Conservation (phyloP, 805 yeast species). For the Dipodascus albidus region DNA sequence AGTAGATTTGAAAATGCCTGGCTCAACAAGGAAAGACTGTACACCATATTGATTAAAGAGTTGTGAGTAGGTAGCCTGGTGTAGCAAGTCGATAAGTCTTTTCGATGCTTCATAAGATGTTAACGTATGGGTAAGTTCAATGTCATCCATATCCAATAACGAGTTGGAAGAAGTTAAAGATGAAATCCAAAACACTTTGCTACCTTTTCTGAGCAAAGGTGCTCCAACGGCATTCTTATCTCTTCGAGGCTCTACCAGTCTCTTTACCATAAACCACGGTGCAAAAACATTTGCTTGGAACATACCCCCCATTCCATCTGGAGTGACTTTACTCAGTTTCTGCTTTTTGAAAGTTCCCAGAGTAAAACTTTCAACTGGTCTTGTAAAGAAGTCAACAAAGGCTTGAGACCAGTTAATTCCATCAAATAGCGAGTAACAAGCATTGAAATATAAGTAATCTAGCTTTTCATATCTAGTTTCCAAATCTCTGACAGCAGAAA, state of each 20-base stretch:
- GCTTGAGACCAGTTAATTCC: slow-evolving; percentile 87
- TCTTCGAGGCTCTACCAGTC: slow-evolving; percentile 27
- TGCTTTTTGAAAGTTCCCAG: slow-evolving; percentile 81
- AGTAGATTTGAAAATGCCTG: slow-evolving; percentile 84
- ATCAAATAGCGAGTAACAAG: slow-evolving; percentile 78
- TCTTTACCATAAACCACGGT: slow-evolving; percentile 75
- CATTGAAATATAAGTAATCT: slow-evolving; percentile 74
- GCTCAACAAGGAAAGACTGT: slow-evolving; percentile 72
- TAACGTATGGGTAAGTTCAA: slow-evolving; percentile 52
- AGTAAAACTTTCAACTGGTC: slow-evolving; percentile 78
- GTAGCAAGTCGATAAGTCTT: slow-evolving; percentile 72
- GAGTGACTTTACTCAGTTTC: slow-evolving; percentile 58
- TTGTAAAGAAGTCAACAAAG: slow-evolving; percentile 45
- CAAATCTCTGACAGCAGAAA: slow-evolving; percentile 64
- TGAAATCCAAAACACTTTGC: slow-evolving; percentile 74
- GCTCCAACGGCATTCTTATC: not conserved
- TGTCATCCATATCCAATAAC: slow-evolving; percentile 60
- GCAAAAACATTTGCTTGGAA: slow-evolving; percentile 97
- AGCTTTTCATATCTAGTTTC: slow-evolving; percentile 49
- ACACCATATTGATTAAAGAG: slow-evolving; percentile 41
- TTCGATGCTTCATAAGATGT: slow-evolving; percentile 89
- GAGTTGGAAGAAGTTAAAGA: slow-evolving; percentile 72
- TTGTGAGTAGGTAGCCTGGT: slow-evolving; percentile 51
- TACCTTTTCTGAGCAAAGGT: slow-evolving; percentile 45
- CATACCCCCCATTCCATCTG: slow-evolving; percentile 73